A percentile compares a stretch with the other conserved stretches of the same genome.
Conservation (phyloP, 495 filamentous ascomycete species). For the Mycothermus thermophilus region DNA sequence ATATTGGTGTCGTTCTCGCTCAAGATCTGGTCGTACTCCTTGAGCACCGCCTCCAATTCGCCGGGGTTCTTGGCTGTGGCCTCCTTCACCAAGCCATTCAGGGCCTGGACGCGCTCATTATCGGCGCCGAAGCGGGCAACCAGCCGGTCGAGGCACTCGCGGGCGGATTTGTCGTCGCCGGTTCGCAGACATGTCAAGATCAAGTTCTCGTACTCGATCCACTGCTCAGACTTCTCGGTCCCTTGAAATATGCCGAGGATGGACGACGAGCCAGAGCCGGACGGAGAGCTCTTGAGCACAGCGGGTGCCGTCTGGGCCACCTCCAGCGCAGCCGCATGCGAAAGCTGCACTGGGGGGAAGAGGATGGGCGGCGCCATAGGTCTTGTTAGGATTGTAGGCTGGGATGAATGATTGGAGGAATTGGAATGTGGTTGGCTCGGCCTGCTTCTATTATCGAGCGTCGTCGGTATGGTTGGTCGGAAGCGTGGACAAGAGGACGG, state of each 20-base stretch:
- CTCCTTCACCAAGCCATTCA: constrained; percentile 74
- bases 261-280: constrained; percentile 34
- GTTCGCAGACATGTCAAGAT: constrained; percentile 73
- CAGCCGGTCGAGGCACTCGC: constrained; percentile 56
- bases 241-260: constrained; percentile 39
- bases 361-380: constrained; percentile 37
- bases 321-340: constrained; percentile 42
- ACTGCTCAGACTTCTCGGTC: constrained; percentile 62
- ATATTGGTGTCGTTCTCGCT: constrained; percentile 66
- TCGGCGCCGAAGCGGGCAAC: constrained; percentile 63
- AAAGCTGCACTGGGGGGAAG: constrained; percentile 34
- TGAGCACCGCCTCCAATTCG: constrained; percentile 52
- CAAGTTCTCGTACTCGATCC: constrained; percentile 73
- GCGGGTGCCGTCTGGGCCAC: constrained; percentile 66
- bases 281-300: constrained; percentile 42
- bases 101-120: constrained; percentile 71
- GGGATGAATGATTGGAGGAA: no score
- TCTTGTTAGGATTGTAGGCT: no score
- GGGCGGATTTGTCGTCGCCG: constrained; percentile 66
- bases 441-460: no score
- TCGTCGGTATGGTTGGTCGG: no score
- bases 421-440: no score
- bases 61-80: constrained; percentile 53
- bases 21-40: constrained; percentile 63
- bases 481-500: no score